Conservation (phyloP, 305 asterid genomes). For the Solanum hybrid region DNA sequence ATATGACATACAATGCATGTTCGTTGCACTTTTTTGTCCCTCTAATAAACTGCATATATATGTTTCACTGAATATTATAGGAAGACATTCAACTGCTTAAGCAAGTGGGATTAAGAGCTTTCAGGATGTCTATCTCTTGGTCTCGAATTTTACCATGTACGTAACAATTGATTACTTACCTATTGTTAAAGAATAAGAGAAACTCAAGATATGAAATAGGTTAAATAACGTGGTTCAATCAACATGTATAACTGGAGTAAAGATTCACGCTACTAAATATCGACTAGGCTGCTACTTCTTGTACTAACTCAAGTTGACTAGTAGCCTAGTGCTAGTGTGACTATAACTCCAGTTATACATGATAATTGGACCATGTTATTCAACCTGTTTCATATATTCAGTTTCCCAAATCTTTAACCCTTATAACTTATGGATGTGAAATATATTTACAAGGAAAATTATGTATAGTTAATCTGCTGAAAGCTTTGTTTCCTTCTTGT, state of each 20-base stretch:
- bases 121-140: conserved; percentile 3
- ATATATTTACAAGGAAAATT: background rate
- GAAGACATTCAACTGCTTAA: background rate
- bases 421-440: background rate
- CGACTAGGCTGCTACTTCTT: background rate
- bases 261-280: background rate
- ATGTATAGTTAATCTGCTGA: background rate
- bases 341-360: background rate
- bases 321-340: background rate
- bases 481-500: background rate
- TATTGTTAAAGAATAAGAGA: too few relatives aligned
- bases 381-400: background rate
- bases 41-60: background rate
- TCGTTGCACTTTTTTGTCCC: background rate
- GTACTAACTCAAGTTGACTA: background rate
- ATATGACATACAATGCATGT: background rate
- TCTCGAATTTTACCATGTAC: background rate
- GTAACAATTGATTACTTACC: background rate
- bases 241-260: background rate
- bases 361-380: background rate
- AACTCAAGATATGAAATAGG: background rate
- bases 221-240: background rate
- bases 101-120: background rate
- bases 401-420: background rate
- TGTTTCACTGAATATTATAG: background rate